phyloP scores from a whole-genome alignment of 805 yeast genomes.

The Pichia deserticola region DNA sequence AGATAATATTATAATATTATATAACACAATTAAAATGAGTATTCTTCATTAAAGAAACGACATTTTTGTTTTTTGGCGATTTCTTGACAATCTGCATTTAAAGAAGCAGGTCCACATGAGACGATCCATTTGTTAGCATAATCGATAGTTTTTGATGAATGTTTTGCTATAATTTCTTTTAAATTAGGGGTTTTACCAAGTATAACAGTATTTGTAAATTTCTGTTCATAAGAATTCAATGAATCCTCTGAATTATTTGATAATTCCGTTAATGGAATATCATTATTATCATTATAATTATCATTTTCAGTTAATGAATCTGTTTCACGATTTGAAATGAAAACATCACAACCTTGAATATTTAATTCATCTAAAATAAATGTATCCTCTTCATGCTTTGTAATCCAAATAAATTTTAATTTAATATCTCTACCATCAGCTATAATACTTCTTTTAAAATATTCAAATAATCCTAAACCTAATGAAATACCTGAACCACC shows the following conservation, averaged over 20 bases:
- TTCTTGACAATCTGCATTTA: slow-evolving; percentile 33
- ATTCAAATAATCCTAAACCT: slow-evolving; percentile 46
- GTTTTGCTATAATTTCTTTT: slow-evolving; percentile 24
- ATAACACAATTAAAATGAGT: slow-evolving; percentile 23
- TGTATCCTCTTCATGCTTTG: slow-evolving; percentile 38
- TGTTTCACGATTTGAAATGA: slow-evolving; percentile 25
- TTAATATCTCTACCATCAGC: slow-evolving; percentile 22
- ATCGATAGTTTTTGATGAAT: slow-evolving; percentile 26
- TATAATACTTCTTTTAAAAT: slow-evolving; percentile 25
- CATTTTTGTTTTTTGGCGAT: slow-evolving; percentile 33
- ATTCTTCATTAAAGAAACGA: slow-evolving; percentile 38
- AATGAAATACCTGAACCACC: slow-evolving; percentile 74
- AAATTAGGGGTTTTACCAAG: slow-evolving; percentile 39
- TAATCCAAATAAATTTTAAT: slow-evolving; percentile 48
- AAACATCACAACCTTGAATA: slow-evolving; percentile 31
- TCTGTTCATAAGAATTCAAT: neutral
- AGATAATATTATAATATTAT: neutral
- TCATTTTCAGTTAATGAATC: slow-evolving; percentile 4
- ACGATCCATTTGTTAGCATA: slow-evolving; percentile 42
- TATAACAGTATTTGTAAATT: slow-evolving; percentile 12
- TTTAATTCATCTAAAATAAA: slow-evolving; percentile 37
- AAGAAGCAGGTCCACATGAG: slow-evolving; percentile 49
- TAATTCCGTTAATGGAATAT: slow-evolving; percentile 12
- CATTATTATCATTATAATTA: slow-evolving; percentile 22
- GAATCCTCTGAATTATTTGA: slow-evolving; percentile 7